Conservation (phyloP, 1,284 basidiomycete genomes). For the Apiotrichum gracile region DNA sequence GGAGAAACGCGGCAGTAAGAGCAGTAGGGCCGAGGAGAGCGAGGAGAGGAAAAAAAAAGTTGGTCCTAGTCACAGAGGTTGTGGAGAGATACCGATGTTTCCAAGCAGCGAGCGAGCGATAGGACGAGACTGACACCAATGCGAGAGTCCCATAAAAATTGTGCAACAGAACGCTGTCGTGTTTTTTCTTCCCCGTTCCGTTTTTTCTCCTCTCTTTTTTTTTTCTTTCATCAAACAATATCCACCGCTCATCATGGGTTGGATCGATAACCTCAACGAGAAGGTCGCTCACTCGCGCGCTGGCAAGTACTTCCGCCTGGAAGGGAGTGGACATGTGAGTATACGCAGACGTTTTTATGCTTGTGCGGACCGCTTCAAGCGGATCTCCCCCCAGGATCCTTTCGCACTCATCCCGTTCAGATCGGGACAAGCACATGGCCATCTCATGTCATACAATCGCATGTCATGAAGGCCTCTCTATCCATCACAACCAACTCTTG, state of each 20-base stretch:
- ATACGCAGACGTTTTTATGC: not conserved
- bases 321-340: slow-evolving; percentile 64
- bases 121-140: not conserved
- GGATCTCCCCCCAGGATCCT: not conserved
- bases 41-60: too few species aligned
- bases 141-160: not conserved
- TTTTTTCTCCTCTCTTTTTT: not conserved
- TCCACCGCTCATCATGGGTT: slow-evolving; percentile 1
- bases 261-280: slow-evolving; percentile 36
- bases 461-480: too few species aligned
- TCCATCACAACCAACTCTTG: too few species aligned
- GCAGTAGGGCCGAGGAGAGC: too few species aligned
- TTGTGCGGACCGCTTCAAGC: not conserved
- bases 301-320: slow-evolving; percentile 76
- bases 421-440: not conserved
- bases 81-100: too few species aligned
- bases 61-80: too few species aligned
- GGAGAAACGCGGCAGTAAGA: too few species aligned
- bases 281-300: slow-evolving; percentile 61
- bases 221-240: not conserved
- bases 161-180: not conserved
- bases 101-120: too few species aligned
- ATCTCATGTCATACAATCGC: too few species aligned
- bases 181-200: too few species aligned
- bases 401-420: not conserved